Percentiles rank a stretch among this genome's conserved stretches.
These are phyloP conservation scores for Davidsoniella eucalypti DNA, from an alignment of 2,329 filamentous ascomycete genomes.

Conservation along the genomic window DNA sequence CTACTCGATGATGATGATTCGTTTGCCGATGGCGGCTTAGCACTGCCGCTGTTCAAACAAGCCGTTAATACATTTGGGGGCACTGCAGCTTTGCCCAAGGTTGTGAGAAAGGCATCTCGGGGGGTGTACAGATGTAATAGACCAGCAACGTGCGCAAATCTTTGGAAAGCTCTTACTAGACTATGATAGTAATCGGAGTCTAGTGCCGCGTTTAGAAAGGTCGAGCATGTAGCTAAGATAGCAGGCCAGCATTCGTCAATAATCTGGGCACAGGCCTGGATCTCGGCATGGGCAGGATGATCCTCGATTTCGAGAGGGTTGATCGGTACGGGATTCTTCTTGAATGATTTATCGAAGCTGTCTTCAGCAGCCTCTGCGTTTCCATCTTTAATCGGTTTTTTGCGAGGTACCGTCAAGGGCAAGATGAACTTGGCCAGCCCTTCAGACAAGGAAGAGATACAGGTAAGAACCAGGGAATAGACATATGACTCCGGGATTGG, in stretches of 20 bases:
- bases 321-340: slow-evolving; percentile 59
- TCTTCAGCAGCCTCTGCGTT: slow-evolving; percentile 4
- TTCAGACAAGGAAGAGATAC: slow-evolving; percentile 80
- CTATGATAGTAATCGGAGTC: slow-evolving; percentile 91
- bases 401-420: slow-evolving; percentile 67
- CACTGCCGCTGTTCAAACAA: slow-evolving; percentile 34
- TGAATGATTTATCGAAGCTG: slow-evolving; percentile 43
- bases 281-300: slow-evolving; percentile 52
- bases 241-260: slow-evolving; percentile 93
- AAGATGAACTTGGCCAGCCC: slow-evolving; percentile 85
- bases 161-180: slow-evolving; percentile 82
- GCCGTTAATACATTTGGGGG: slow-evolving; percentile 59
- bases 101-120: slow-evolving; percentile 86
- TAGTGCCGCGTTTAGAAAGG: slow-evolving; percentile 79
- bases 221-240: slow-evolving; percentile 84
- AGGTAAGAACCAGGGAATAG: slow-evolving; percentile 75
- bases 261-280: slow-evolving; percentile 63
- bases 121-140: slow-evolving; percentile 71
- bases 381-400: slow-evolving; percentile 23
- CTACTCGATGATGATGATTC: slow-evolving; percentile 17
- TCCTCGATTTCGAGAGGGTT: slow-evolving; percentile 67
- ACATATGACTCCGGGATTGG: slow-evolving; percentile 80
- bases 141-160: slow-evolving; percentile 87
- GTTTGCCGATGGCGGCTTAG: slow-evolving; percentile 30
- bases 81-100: slow-evolving; percentile 80